A percentile compares a stretch with the other conserved stretches of the same genome.
phyloP scores from a whole-genome alignment of 2,329 filamentous ascomycete species.

The Neurospora sp. region DNA sequence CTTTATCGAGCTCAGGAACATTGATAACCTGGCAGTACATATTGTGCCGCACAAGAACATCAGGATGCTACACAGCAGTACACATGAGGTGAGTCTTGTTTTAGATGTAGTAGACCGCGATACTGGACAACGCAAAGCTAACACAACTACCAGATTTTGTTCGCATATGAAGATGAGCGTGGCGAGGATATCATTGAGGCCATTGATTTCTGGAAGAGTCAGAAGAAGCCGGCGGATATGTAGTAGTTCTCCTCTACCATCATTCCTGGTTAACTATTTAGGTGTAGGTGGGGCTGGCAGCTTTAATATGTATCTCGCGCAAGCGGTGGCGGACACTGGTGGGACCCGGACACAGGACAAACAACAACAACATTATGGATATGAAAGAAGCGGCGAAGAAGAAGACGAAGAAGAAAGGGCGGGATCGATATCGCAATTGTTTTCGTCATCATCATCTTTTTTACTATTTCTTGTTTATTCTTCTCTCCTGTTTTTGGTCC shows the following conservation, averaged over 20 bases:
- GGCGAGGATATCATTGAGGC: conserved; percentile 91
- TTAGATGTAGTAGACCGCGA: too few species aligned
- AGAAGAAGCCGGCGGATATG: conserved; percentile 31
- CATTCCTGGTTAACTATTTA: neutral
- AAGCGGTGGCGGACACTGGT: neutral
- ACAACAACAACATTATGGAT: neutral
- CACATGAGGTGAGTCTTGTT: conserved; percentile 66
- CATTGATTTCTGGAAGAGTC: conserved; percentile 88
- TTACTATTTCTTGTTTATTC: neutral
- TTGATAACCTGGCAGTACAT: conserved; percentile 89
- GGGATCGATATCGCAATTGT: neutral
- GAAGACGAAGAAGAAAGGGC: neutral
- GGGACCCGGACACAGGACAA: neutral
- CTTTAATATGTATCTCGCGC: neutral
- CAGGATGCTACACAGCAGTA: conserved; percentile 93
- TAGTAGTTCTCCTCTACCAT: neutral
- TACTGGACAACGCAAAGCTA: neutral
- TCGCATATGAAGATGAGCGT: conserved; percentile 91
- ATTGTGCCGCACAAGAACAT: conserved; percentile 96
- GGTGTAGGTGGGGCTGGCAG: neutral
- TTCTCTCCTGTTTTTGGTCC: neutral
- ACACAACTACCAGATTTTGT: conserved; percentile 64
- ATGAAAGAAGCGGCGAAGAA: neutral
- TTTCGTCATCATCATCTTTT: neutral
- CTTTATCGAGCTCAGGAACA: conserved; percentile 93